Base-by-base conservation (phyloP, 148 eudicot genomes). In the Vaccinium corymbosum region DNA sequence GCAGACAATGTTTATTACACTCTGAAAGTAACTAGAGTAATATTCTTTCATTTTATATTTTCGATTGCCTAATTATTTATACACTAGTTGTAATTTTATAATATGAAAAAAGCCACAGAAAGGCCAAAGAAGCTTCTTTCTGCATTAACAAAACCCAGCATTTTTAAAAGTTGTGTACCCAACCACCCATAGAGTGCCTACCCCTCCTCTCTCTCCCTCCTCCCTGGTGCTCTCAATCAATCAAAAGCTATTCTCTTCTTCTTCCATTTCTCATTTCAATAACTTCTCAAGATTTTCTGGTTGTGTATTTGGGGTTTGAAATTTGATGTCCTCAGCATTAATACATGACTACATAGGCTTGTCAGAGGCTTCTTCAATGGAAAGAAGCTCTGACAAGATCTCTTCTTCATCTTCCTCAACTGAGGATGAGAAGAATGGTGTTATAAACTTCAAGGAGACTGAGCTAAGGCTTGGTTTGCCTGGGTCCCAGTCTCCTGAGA, bases 281-380 rank as follows among this genome's bases (percentile, higher is more conserved):
- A 76, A 10, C 81, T 88, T 77, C 51, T 38, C 64, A 81, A 71
- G 73, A 25, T 57, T 83, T 78, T 68, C 51, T 42, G 62, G 15
- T 52, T 57, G 29, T n/a, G 52, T 79, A 3, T 68, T 71, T 66
- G 66, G 75, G 77, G 32, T 11, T 16, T 79, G 68, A 80, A 61
- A 55, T 29, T 91, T 87, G 81, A 91, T 93, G 97, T 91, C 88
- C 89, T 73, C 78, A 62, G 86, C 91, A 80, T 74, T 88, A 57
- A 92, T 90, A 71, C 94, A 93, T 86, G 94, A 91, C 83, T 93
- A 91, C 87, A 92, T 92, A 92, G 92, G 94, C 61, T 83, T 90
- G 76, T 83, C 93, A 87, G 90, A 91, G 87, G 64, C 86, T 87
- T 81, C 89, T 80, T 77, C 89, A 56, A 83, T 85, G 89, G 93